Percentiles rank a stretch among this genome's conserved stretches.
Conservation (phyloP, 1,284 basidiomycete species). For the Volvariella surrecta region DNA sequence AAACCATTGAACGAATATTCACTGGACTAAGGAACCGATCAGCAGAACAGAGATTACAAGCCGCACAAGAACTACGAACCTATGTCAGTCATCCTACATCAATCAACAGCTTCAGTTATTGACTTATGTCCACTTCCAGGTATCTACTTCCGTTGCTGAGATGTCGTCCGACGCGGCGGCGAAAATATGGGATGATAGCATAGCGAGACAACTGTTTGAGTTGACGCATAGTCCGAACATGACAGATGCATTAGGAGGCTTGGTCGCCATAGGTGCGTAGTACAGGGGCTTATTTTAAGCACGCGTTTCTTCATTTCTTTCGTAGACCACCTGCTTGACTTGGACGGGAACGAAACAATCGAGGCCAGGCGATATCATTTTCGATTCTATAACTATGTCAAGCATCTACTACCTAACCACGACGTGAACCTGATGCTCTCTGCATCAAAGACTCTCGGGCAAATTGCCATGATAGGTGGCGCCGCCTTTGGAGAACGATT, state of each 20-base stretch:
- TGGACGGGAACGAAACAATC: conserved; percentile 67
- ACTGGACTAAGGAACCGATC: conserved; percentile 53
- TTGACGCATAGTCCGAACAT: conserved; percentile 74
- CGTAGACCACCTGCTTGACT: conserved; percentile 61
- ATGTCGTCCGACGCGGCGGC: conserved; percentile 69
- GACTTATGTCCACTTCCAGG: conserved; percentile 30
- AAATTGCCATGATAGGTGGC: conserved; percentile 76
- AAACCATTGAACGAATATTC: conserved; percentile 58
- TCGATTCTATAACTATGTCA: conserved; percentile 89
- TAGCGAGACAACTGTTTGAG: conserved; percentile 74
- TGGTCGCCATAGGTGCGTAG: conserved; percentile 70
- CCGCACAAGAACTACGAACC: conserved; percentile 59
- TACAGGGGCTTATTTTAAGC: conserved; percentile 9
- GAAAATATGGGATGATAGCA: conserved; percentile 77
- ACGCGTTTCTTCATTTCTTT: conserved; percentile 14
- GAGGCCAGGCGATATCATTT: conserved; percentile 74
- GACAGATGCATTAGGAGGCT: conserved; percentile 73
- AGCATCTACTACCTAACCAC: conserved; percentile 73
- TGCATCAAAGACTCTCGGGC: conserved; percentile 78
- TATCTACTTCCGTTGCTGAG: conserved; percentile 62
- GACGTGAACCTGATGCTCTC: conserved; percentile 86
- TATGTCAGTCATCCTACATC: conserved; percentile 42
- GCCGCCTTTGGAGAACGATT: conserved; percentile 79
- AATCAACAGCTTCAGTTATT: conserved; percentile 6
- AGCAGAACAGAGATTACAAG: conserved; percentile 51